Conservation (phyloP, 2,329 filamentous ascomycete species). For the Calycina marina region DNA sequence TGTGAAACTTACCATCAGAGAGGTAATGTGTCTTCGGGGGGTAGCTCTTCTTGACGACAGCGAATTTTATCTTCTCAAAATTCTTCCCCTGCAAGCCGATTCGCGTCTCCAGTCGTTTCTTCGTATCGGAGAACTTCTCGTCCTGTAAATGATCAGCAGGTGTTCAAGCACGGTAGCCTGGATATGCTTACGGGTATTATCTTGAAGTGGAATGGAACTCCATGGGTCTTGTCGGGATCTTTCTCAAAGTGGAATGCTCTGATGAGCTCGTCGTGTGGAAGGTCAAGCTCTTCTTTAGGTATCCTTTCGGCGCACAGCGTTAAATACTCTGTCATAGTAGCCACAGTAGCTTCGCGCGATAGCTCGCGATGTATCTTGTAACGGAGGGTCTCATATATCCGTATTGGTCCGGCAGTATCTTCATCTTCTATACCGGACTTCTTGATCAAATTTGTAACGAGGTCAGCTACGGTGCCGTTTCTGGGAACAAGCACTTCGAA, state of each 20-base stretch:
- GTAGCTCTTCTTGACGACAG: conserved; percentile 61
- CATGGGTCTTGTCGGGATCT: conserved; percentile 71
- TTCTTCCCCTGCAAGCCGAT: conserved; percentile 95
- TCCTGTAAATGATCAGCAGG: conserved; percentile 33
- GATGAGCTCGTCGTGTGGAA: conserved; percentile 45
- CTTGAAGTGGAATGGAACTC: conserved; percentile 82
- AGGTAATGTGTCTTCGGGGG: conserved; percentile 63
- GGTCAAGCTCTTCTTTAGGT: conserved; percentile 55
- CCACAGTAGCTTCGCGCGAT: conserved; percentile 53
- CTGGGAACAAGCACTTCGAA: conserved; percentile 79
- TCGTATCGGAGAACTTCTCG: conserved; percentile 81
- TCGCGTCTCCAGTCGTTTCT: conserved; percentile 82
- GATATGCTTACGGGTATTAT: conserved; percentile 53
- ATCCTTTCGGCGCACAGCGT: conserved; percentile 68
- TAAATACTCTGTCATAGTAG: conserved; percentile 75
- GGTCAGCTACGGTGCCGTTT: conserved; percentile 64
- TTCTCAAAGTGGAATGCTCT: conserved; percentile 86
- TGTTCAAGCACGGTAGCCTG: neutral
- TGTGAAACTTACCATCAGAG: conserved; percentile 67
- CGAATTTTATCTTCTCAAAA: conserved; percentile 97
- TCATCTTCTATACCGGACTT: conserved; percentile 72
- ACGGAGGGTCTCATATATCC: conserved; percentile 70
- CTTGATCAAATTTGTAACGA: conserved; percentile 62
- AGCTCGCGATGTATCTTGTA: conserved; percentile 78
- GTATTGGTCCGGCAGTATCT: conserved; percentile 49